A percentile compares a stretch with the other conserved stretches of the same genome.
Evolutionary conservation across 2,329 filamentous ascomycete genomes (phyloP).

Genomic region (Torrubiellomyces zombiae): DNA sequence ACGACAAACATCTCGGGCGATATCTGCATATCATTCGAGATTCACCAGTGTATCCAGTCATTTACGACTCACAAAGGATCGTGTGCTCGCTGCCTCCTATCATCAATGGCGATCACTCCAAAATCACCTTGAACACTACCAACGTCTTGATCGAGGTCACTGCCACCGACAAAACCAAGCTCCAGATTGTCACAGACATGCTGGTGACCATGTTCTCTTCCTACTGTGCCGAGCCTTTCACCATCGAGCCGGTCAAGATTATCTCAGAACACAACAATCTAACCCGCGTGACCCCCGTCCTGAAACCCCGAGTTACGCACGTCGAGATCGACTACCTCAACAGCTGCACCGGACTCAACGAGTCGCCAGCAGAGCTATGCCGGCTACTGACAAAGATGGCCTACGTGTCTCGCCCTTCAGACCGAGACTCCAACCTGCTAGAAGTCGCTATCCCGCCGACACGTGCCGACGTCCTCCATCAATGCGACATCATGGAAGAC

Average conservation of each 20-base stretch:
- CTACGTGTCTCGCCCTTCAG: constrained; percentile 61
- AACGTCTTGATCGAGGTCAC: constrained; percentile 97
- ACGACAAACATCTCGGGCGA: constrained; percentile 77
- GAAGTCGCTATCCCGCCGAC: constrained; percentile 77
- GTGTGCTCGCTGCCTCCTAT: constrained; percentile 94
- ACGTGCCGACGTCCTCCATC: constrained; percentile 84
- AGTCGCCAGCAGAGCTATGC: constrained; percentile 60
- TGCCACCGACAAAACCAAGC: constrained; percentile 86
- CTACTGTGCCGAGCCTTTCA: constrained; percentile 78
- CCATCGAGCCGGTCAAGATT: constrained; percentile 84
- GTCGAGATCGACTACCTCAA: constrained; percentile 92
- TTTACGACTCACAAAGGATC: constrained; percentile 72
- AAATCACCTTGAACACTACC: constrained; percentile 79
- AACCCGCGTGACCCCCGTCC: constrained; percentile 63
- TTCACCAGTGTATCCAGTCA: constrained; percentile 85
- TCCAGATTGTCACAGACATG: constrained; percentile 90
- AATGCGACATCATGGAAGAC: constrained; percentile 98
- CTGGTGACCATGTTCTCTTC: constrained; percentile 94
- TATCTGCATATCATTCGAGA: constrained; percentile 92
- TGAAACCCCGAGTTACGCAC: constrained; percentile 58
- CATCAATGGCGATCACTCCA: constrained; percentile 94
- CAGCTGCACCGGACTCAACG: constrained; percentile 67
- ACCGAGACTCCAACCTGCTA: constrained; percentile 50
- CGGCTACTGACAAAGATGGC: constrained; percentile 79
- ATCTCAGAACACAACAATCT: constrained; percentile 81